These are phyloP conservation scores for Boletus patriciae DNA, from an alignment of 768 basidiomycete genomes.

Conservation along the genomic window DNA sequence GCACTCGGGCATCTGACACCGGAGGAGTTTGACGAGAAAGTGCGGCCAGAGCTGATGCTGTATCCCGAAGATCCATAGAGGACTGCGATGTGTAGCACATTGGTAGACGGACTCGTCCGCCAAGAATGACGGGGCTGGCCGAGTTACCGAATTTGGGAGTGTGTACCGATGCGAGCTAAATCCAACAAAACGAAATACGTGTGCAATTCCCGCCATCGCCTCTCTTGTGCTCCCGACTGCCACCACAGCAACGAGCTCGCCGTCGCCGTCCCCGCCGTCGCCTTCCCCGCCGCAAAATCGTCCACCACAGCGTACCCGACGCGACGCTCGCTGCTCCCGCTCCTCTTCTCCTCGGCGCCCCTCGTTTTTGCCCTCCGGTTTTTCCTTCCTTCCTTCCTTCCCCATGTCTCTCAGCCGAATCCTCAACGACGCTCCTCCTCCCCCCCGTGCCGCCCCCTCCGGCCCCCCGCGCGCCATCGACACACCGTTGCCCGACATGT, in stretches of 20 bases:
- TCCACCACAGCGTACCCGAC: neutral
- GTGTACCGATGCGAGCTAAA: slow-evolving; percentile 36
- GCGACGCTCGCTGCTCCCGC: neutral
- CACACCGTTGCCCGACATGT: slow-evolving; percentile 22
- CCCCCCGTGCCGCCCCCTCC: slow-evolving; percentile 33
- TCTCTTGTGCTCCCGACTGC: slow-evolving; percentile 19
- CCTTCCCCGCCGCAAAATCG: neutral
- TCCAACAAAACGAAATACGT: slow-evolving; percentile 38
- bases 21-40: slow-evolving; percentile 94
- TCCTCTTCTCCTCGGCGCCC: neutral
- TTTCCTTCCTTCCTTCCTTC: slow-evolving; percentile 10
- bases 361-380: neutral
- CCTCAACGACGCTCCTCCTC: slow-evolving; percentile 70
- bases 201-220: slow-evolving; percentile 35
- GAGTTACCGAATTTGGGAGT: slow-evolving; percentile 32
- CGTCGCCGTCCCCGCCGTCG: slow-evolving; percentile 5
- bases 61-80: slow-evolving; percentile 56
- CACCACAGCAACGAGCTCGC: slow-evolving; percentile 20
- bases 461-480: slow-evolving; percentile 21
- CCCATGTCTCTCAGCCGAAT: slow-evolving; percentile 78
- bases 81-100: neutral
- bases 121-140: slow-evolving; percentile 26
- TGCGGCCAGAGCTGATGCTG: slow-evolving; percentile 89
- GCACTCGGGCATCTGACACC: slow-evolving; percentile 79
- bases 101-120: slow-evolving; percentile 21